Base-by-base conservation (phyloP, 2,329 filamentous ascomycete species). In the Dothideomycetes sp. region DNA sequence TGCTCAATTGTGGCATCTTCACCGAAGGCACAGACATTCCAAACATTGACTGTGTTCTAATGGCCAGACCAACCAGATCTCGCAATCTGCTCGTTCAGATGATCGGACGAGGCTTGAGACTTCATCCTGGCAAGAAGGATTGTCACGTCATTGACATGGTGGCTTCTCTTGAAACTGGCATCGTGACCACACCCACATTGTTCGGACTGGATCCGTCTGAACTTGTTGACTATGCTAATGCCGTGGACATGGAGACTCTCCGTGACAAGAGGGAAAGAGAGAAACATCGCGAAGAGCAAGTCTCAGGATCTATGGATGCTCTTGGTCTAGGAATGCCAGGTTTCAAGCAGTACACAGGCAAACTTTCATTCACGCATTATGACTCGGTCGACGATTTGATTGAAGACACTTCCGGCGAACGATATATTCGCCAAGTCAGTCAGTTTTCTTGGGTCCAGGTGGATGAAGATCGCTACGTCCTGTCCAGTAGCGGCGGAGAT, bases 121-220 rank as follows among this genome's bases (percentile, higher is more conserved):
- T 95, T 27, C 74, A 85, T 57, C 69, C 79, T 1, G 82, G 75
- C 10, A 98, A 98, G 61, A 66, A 79, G 27, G 77, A 96, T 55
- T 98, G 91, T 51, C 91, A 96, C 58, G 71, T 98, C 45, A 93
- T 98, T 53, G 91, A 98, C 60, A 87, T 98, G 78, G 91, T 96
- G 0, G 82, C 88, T 0, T 86, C 80, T 25, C 67, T 96, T 16
- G 78, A 80, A 37, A 83, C 80, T 0, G 91, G 91, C 4, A 84
- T 98, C 37, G 75, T 94, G 3, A 93, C 87, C 0, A 87, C 85
- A 0, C 89, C 91, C 1, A 95, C 91, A 0, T 68, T 98, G 2
- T 95, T 96, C 52, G 91, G 91, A 1, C 76, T 98, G 6, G 84
- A 96, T 57, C 89, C 91, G 1, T 71, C 74, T 19, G 80, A 89